These are phyloP conservation scores for Verticillium albo-atrum DNA, from an alignment of 2,329 filamentous ascomycete genomes.

Conservation along the genomic window DNA sequence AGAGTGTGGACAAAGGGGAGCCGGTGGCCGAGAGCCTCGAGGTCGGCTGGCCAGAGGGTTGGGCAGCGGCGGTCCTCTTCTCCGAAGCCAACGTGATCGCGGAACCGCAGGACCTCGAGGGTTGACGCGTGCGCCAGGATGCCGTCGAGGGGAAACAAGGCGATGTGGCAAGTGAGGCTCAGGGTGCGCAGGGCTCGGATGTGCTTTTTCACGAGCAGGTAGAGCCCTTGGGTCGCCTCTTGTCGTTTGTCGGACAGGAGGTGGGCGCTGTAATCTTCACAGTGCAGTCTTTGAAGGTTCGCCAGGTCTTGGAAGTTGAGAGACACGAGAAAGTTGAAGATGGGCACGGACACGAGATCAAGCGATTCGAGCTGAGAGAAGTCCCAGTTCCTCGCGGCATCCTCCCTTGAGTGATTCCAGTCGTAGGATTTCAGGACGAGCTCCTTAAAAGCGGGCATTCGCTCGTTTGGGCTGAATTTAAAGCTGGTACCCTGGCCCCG, in stretches of 20 bases:
- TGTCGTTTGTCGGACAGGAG: constrained; percentile 26
- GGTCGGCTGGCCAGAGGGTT: constrained; percentile 29
- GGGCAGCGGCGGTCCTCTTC: constrained; percentile 37
- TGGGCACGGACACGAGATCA: constrained; percentile 36
- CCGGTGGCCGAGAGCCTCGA: constrained; percentile 25
- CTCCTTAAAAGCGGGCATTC: constrained; percentile 36
- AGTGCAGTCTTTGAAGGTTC: constrained; percentile 30
- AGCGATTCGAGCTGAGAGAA: constrained; percentile 37
- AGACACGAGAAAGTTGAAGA: constrained; percentile 38
- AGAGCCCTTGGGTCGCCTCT: constrained; percentile 34
- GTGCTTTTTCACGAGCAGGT: constrained; percentile 30
- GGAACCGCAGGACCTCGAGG: constrained; percentile 33
- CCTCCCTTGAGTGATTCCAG: constrained; percentile 37
- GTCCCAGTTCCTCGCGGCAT: constrained; percentile 39
- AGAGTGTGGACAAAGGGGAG: constrained; percentile 31
- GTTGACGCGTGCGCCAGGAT: constrained; percentile 32
- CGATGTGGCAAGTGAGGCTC: constrained; percentile 35
- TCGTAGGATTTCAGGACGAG: constrained; percentile 42
- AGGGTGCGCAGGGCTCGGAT: constrained; percentile 31
- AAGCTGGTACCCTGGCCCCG: constrained; percentile 41
- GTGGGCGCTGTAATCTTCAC: constrained; percentile 42
- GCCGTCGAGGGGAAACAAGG: constrained; percentile 33
- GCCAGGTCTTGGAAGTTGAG: constrained; percentile 30
- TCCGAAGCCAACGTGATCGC: constrained; percentile 40
- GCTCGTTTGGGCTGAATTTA: constrained; percentile 30